phyloP scores from a whole-genome alignment of 208 protist genomes.

The Leptomonas pyrrhocoris region DNA sequence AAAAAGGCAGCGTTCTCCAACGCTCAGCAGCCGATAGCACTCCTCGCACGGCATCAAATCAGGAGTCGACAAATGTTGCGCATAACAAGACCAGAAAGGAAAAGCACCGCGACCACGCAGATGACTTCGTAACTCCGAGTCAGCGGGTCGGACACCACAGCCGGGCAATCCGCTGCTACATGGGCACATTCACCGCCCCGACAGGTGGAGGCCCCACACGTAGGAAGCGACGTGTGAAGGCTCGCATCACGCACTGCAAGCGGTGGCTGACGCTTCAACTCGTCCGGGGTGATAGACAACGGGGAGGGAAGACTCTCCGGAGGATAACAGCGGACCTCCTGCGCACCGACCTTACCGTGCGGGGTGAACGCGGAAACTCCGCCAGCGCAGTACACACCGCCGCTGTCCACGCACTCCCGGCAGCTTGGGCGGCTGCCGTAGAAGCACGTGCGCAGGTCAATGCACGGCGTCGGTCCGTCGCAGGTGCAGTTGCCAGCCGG shows the following conservation, averaged over 20 bases:
- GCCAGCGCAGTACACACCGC: conserved; percentile 47
- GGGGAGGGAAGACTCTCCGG: conserved; percentile 1
- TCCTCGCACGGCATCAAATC: background rate
- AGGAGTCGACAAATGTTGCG: conserved; percentile 11
- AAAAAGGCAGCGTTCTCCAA: background rate
- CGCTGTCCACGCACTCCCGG: conserved; percentile 39
- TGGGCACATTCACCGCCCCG: conserved; percentile 12
- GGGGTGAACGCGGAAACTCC: background rate
- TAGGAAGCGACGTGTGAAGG: background rate
- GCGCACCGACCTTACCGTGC: background rate
- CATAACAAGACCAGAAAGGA: background rate
- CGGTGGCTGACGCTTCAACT: background rate
- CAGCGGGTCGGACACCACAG: conserved; percentile 4
- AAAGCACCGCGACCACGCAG: background rate
- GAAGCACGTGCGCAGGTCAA: conserved; percentile 50
- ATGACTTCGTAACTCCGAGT: conserved; percentile 22
- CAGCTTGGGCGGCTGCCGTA: conserved; percentile 42
- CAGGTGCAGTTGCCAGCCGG: conserved; percentile 40
- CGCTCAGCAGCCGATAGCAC: background rate
- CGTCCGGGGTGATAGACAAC: background rate
- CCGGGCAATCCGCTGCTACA: conserved; percentile 7
- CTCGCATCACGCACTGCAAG: background rate
- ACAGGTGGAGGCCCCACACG: conserved; percentile 5
- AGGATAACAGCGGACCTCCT: conserved; percentile 36
- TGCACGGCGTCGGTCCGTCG: conserved; percentile 24